These are phyloP conservation scores for Solanum chacoense DNA, from an alignment of 305 asterid species.

Conservation along the genomic window DNA sequence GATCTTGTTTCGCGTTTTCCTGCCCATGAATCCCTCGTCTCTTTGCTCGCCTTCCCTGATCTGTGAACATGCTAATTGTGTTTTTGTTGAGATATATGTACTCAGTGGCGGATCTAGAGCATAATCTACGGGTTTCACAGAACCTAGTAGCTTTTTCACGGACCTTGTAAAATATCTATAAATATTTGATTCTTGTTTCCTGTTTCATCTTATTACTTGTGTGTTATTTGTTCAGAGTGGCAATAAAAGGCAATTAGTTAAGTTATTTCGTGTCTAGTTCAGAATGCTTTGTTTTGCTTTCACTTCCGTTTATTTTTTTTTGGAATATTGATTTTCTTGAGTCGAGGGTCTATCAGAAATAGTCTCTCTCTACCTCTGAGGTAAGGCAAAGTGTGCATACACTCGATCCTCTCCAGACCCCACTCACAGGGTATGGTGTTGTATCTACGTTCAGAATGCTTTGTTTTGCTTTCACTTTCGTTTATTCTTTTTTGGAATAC, in stretches of 20 bases:
- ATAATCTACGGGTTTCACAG: neutral
- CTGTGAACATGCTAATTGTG: neutral
- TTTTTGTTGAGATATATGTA: neutral
- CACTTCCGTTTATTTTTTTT: neutral
- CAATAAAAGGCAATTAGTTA: neutral
- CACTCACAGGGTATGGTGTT: neutral
- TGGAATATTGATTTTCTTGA: neutral
- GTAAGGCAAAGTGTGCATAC: neutral
- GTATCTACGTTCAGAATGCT: neutral
- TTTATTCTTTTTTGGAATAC: accelerated
- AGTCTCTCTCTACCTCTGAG: neutral
- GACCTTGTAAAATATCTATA: neutral
- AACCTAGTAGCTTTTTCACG: neutral
- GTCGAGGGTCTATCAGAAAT: neutral
- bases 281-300: neutral
- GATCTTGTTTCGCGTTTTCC: slow-evolving; percentile 59
- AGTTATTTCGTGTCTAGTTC: neutral
- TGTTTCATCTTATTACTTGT: neutral
- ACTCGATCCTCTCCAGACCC: neutral
- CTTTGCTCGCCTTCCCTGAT: slow-evolving; percentile 45
- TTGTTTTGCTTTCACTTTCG: neutral
- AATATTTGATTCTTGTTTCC: neutral
- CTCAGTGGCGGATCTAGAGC: neutral
- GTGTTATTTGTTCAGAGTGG: neutral
- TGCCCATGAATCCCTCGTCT: slow-evolving; percentile 44